Conservation (phyloP, 2,329 filamentous ascomycete genomes). For the Aspergillus tanneri region DNA sequence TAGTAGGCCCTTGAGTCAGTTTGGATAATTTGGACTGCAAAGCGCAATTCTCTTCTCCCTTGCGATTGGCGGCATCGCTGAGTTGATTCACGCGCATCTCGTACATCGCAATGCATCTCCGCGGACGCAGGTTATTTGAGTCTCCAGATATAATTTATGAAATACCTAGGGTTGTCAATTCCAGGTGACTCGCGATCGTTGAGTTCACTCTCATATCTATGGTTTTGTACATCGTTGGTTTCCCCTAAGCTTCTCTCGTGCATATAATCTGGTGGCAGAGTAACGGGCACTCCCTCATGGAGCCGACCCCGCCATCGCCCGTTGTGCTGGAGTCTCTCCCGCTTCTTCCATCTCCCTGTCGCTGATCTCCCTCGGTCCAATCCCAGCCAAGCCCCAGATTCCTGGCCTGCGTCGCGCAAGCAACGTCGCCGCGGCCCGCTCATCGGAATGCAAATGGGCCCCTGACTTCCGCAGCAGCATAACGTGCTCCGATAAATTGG, state of each 20-base stretch:
- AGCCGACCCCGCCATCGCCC: constrained; percentile 29
- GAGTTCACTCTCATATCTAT: too few relatives aligned
- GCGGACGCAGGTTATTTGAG: not conserved
- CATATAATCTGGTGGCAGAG: not conserved
- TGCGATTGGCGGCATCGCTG: not conserved
- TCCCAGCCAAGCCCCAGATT: constrained; percentile 46
- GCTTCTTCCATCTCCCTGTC: constrained; percentile 24
- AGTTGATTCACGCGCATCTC: too few relatives aligned
- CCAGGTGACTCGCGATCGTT: too few relatives aligned
- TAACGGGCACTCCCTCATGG: constrained; percentile 18
- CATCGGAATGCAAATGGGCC: constrained; percentile 60
- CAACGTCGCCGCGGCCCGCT: constrained; percentile 53
- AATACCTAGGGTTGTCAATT: too few relatives aligned
- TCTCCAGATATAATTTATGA: too few relatives aligned
- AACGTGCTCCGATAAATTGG: constrained; percentile 56
- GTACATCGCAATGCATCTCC: not conserved
- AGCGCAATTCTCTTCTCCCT: too few relatives aligned
- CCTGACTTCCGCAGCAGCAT: constrained; percentile 55
- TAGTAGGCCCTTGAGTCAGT: too few relatives aligned
- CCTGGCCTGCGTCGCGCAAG: constrained; percentile 45
- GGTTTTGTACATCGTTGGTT: too few relatives aligned
- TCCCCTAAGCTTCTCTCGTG: not conserved
- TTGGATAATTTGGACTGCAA: too few relatives aligned
- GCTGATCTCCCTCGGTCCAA: constrained; percentile 32
- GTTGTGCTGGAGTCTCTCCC: constrained; percentile 13